Percentiles rank a stretch among this genome's conserved stretches.
Evolutionary conservation across 176 grass and related monocot species (phyloP).

Genomic region (Musa acuminata): DNA sequence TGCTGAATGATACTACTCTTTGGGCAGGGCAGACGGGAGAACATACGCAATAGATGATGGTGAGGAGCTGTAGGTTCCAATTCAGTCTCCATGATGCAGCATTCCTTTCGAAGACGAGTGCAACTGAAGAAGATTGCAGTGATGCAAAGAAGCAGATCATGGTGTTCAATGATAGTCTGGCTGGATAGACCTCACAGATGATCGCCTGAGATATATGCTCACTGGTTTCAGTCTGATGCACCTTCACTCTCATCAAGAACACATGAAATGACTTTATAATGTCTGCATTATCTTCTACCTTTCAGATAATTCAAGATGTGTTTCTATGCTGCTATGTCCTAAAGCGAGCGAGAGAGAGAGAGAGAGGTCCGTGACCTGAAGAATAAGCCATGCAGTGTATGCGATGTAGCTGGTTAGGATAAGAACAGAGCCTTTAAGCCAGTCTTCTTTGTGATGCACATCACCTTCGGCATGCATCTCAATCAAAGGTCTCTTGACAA

Average conservation of each 20-base stretch:
- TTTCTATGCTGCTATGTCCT: too few species aligned
- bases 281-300: too few species aligned
- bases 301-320: too few species aligned
- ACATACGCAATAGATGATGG: constrained; percentile 21
- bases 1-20: neutral
- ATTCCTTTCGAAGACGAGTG: constrained; percentile 20
- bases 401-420: constrained; percentile 15
- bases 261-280: too few species aligned
- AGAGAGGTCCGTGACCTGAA: constrained; percentile 8
- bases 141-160: constrained; percentile 21
- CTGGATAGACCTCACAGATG: constrained; percentile 16
- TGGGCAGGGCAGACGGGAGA: neutral
- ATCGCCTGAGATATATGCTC: constrained; percentile 9
- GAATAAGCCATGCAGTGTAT: constrained; percentile 16
- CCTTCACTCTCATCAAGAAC: too few species aligned
- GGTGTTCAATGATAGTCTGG: constrained; percentile 16
- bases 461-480: neutral
- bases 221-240: too few species aligned
- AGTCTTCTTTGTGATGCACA: constrained; percentile 4
- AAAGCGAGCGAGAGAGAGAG: too few species aligned
- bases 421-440: constrained; percentile 22
- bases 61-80: constrained; percentile 24
- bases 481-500: constrained; percentile 7
- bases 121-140: constrained; percentile 16
- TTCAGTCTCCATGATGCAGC: constrained; percentile 12